phyloP scores from a whole-genome alignment of 2,329 filamentous ascomycete genomes.

The Periconia macrospinosa region DNA sequence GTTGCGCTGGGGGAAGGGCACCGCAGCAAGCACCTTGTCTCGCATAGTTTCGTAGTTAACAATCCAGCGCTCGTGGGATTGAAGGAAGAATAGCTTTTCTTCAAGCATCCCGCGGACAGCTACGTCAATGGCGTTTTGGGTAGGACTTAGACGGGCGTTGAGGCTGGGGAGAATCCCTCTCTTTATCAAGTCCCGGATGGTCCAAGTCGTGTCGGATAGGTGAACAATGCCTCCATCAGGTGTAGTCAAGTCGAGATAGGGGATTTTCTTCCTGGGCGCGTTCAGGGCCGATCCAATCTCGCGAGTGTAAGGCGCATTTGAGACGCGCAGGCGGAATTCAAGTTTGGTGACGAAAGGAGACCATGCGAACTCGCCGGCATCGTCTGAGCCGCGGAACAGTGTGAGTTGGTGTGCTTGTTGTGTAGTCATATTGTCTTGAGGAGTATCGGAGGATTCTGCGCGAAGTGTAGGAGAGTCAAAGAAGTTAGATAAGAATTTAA shows the following conservation, averaged over 20 bases:
- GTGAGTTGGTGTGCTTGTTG: constrained; percentile 30
- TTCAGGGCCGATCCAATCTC: constrained; percentile 49
- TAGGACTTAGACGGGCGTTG: constrained; percentile 47
- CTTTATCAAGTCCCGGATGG: constrained; percentile 51
- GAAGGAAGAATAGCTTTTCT: constrained; percentile 63
- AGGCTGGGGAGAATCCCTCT: constrained; percentile 51
- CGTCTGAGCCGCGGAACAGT: constrained; percentile 56
- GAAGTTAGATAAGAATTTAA: background rate
- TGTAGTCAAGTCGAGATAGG: constrained; percentile 52
- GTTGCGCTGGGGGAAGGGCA: constrained; percentile 57
- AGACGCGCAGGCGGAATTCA: constrained; percentile 63
- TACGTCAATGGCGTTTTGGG: constrained; percentile 53
- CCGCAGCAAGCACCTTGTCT: constrained; percentile 49
- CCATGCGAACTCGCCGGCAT: constrained; percentile 53
- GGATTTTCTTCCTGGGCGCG: constrained; percentile 62
- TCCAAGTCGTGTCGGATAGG: constrained; percentile 60
- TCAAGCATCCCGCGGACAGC: constrained; percentile 59
- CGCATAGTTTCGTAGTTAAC: constrained; percentile 64
- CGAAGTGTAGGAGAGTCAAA: background rate
- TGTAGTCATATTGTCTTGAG: background rate
- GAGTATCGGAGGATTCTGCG: background rate
- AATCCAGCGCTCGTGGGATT: constrained; percentile 58
- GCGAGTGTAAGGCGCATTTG: constrained; percentile 50
- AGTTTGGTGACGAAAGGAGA: constrained; percentile 66
- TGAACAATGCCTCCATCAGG: constrained; percentile 14